Percentiles rank a stretch among this genome's conserved stretches.
These are phyloP conservation scores for Claviceps fusiformis DNA, from an alignment of 2,329 filamentous ascomycete species.

Conservation along the genomic window DNA sequence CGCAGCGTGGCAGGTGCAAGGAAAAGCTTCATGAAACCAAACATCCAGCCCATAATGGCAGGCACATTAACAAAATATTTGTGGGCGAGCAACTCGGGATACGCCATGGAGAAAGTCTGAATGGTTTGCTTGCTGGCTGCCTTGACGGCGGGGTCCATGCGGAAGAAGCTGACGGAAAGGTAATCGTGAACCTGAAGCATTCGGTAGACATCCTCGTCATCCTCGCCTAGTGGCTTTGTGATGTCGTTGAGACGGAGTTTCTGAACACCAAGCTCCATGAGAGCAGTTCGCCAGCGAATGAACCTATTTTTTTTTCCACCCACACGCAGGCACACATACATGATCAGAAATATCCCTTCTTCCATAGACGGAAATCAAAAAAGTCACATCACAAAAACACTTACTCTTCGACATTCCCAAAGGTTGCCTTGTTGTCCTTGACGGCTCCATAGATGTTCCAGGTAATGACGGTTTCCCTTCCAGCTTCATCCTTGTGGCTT, in stretches of 20 bases:
- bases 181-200: conserved; percentile 94
- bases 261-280: conserved; percentile 77
- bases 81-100: conserved; percentile 70
- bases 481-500: conserved; percentile 43
- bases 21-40: conserved; percentile 61
- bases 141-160: conserved; percentile 64
- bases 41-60: conserved; percentile 79
- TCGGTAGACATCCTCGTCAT: conserved; percentile 70
- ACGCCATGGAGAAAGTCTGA: conserved; percentile 64
- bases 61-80: conserved; percentile 98
- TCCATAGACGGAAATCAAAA: neutral
- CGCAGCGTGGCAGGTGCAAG: conserved; percentile 59
- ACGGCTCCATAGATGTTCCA: conserved; percentile 91
- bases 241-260: conserved; percentile 59
- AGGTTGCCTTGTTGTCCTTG: conserved; percentile 71
- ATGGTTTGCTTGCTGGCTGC: conserved; percentile 70
- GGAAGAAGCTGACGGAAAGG: conserved; percentile 72
- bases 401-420: conserved; percentile 69
- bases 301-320: conserved; percentile 41
- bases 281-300: conserved; percentile 74
- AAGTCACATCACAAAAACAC: conserved; percentile 13
- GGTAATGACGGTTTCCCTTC: conserved; percentile 53
- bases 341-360: neutral
- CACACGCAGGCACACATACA: neutral
- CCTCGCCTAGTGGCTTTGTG: conserved; percentile 57